Conservation (phyloP, 2,329 filamentous ascomycete species). For the Colletotrichum viniferum region DNA sequence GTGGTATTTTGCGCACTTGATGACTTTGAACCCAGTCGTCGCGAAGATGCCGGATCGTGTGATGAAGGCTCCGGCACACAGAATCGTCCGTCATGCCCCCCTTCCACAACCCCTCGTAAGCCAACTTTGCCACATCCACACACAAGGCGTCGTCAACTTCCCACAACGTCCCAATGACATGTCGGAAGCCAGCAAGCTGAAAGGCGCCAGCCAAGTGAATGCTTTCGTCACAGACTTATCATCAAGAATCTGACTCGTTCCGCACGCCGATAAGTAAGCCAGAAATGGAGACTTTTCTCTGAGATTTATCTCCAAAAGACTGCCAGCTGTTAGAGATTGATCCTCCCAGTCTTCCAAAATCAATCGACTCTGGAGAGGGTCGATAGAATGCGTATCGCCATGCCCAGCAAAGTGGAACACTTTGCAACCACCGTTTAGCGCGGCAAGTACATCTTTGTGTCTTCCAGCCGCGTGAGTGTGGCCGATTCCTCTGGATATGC, state of each 20-base stretch:
- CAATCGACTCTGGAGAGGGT: slow-evolving; percentile 18
- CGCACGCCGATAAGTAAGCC: slow-evolving; percentile 43
- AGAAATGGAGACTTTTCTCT: slow-evolving; percentile 29
- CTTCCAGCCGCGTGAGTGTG: slow-evolving; percentile 1
- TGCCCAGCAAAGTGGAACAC: slow-evolving; percentile 50
- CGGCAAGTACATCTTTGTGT: slow-evolving; percentile 25
- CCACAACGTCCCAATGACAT: slow-evolving; percentile 28
- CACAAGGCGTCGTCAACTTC: slow-evolving; percentile 34
- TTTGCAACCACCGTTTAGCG: slow-evolving; percentile 26
- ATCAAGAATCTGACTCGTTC: slow-evolving; percentile 29
- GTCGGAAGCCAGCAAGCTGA: slow-evolving; percentile 42
- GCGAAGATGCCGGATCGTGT: background rate
- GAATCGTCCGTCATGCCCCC: background rate
- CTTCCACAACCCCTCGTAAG: slow-evolving; percentile 25
- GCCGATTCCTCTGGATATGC: background rate
- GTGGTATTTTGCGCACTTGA: rapidly evolving
- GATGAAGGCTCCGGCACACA: background rate
- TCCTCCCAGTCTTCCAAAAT: background rate
- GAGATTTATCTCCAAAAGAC: slow-evolving; percentile 23
- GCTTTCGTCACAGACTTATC: slow-evolving; percentile 36
- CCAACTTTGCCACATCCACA: slow-evolving; percentile 30
- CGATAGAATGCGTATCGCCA: slow-evolving; percentile 13
- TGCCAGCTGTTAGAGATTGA: slow-evolving; percentile 17
- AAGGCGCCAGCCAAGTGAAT: slow-evolving; percentile 32
- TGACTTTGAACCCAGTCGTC: background rate